Evolutionary conservation across 192 early-diverging fungal genomes (phyloP), one percentile per base, ranked within the genome.

Genomic region (Helicostylum pulchrum): DNA sequence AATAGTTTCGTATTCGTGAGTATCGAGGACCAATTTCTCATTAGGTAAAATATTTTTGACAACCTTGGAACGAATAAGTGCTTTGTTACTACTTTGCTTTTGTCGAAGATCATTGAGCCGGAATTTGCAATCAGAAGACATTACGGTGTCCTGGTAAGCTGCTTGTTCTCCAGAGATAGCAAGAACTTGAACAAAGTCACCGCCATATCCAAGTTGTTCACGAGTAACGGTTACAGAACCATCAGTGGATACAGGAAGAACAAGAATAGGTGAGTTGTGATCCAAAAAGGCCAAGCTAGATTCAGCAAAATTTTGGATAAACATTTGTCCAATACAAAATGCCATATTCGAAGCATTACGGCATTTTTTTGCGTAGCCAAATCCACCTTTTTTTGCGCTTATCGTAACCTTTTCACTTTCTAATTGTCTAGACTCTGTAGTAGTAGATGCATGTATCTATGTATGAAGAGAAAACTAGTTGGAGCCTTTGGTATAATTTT

Each of bases 111-210:
- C 53, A 0, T 55, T 53, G 5, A 48, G 50, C 11, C 23, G 26
- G 6, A 69, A 50, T 5, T 61, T 44, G 26, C 34, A 2, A 32
- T 20, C 11, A n/a, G 4, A 12, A 31, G 8, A 8, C 2, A 72
- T 32, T 5, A 54, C 47, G 17, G 62, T 43, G 43, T 45, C 39
- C 26, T 63, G 61, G 3, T 58, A 45, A n/a, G 53, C 36, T 9
- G 53, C 42, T 53, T 72, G 71, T 8, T 72, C 60, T 14, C 54
- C 58, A 17, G 64, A 66, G 5, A 72, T 15, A 4, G 66, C 17
- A 5, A 62, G 57, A 31, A 62, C 11, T 34, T 72, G 65, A 19
- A 72, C 10, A 12, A 72, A 10, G 47, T 72, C 67, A 1, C 46
- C 46, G n/a, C 65, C 64, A 15, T 67, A 39, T 21, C 65, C 65